Conservation (phyloP, 1,284 basidiomycete genomes). For the Cryptococcus sp. region DNA sequence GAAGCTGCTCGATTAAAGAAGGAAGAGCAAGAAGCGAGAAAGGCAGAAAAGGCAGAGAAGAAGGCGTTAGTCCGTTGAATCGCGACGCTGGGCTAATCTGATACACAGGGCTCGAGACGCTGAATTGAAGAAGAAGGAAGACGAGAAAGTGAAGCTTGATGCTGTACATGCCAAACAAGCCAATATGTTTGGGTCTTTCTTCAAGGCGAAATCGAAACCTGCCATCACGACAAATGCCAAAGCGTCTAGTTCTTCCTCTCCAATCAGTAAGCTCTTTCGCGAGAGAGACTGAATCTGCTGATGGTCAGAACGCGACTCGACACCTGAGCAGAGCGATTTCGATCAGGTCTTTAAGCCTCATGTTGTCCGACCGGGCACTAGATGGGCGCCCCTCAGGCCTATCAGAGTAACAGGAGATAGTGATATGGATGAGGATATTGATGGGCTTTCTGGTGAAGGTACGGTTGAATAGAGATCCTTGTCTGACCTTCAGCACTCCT, state of each 20-base stretch:
- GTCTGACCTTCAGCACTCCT: constrained; percentile 19
- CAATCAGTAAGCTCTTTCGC: not conserved
- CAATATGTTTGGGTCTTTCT: constrained; percentile 29
- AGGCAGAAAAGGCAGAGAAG: constrained; percentile 19
- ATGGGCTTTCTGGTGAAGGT: too few relatives aligned
- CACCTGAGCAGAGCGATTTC: constrained; percentile 23
- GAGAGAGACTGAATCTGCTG: not conserved
- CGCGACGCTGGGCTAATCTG: not conserved
- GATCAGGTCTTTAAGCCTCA: constrained; percentile 27
- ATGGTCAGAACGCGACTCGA: not conserved
- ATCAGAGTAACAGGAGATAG: too few relatives aligned
- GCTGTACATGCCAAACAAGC: constrained; percentile 26
- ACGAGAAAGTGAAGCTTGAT: constrained; percentile 3
- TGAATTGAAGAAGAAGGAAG: constrained; percentile 31
- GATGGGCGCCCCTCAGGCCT: constrained; percentile 26
- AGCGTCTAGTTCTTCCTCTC: not conserved
- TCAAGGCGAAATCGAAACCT: constrained; percentile 22
- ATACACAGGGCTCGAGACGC: constrained; percentile 29
- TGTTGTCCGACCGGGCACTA: constrained; percentile 21
- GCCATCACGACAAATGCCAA: constrained; percentile 4
- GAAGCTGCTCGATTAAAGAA: constrained; percentile 28
- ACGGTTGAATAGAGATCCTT: too few relatives aligned
- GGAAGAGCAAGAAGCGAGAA: constrained; percentile 25
- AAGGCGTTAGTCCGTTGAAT: constrained; percentile 24
- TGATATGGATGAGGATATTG: too few relatives aligned